Evolutionary conservation across 257 asterid genomes (phyloP), one percentile per base, ranked within the genome.

Genomic region (Striga asiatica): DNA sequence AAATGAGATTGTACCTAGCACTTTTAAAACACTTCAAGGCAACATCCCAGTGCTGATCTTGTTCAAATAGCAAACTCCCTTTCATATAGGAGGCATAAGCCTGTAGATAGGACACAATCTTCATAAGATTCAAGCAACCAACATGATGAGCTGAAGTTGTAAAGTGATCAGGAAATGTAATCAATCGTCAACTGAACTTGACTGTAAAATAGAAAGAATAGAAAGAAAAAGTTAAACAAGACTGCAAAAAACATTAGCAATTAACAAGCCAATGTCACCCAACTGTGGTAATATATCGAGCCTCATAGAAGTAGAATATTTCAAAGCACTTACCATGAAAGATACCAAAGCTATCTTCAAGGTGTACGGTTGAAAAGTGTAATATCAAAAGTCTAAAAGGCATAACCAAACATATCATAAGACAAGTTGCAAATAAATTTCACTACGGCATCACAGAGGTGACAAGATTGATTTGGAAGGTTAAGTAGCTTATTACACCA

Each of bases 71-170:
- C 68, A 92, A 76, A 74, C 71, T 75, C 66, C 95, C 99, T 73
- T 76, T 92, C 99, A 92, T 88, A 71, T 82, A 84, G 56, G 95
- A 76, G 54, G 99, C 97, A 38, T 92, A 92, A 13, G 99, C 97
- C 97, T 92, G 87, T 64, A 32, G 21, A 47, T 66, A 47, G 52
- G 48, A 62, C 46, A 24, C 47, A 57, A 66, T 50, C 12, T 18
- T 46, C 22, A 8, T 23, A 20, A 31, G 21, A 38, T 18, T 27
- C 47, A 59, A 47, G 54, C 46, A 20, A 48, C 39, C 23, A 61
- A 38, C 17, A 56, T 25, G 24, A 61, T 25, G 31, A 19, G 12
- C 37, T 22, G 29, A 35, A 2, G 2, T 3, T 31, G 22, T 22
- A 38, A 24, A 32, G 24, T 19, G 10, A 63, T 52, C 39, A 34